Evolutionary conservation across 176 grass and related monocot genomes (phyloP).

Genomic region (Carex pumila): DNA sequence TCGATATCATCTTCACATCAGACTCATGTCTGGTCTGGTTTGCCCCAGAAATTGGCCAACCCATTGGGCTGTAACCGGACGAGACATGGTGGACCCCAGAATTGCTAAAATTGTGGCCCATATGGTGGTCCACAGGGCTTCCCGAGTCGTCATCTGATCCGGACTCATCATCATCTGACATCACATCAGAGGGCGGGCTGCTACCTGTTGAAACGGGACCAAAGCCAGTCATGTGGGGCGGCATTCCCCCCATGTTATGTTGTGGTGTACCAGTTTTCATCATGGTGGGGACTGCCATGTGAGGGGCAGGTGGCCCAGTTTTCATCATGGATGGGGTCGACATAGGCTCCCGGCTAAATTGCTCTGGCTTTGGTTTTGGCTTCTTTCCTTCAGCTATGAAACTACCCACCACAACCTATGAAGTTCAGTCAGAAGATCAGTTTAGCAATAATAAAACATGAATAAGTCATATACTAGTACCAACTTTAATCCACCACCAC

Average conservation of each 20-base stretch:
- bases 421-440: background rate
- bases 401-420: conserved; percentile 86
- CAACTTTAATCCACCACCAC: conserved; percentile 47
- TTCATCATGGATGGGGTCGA: conserved; percentile 54
- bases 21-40: conserved; percentile 75
- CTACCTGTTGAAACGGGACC: background rate
- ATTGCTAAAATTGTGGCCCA: conserved; percentile 46
- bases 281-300: conserved; percentile 44
- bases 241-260: conserved; percentile 8
- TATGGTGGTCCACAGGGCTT: conserved; percentile 56
- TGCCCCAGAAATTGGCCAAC: conserved; percentile 61
- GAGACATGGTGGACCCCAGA: conserved; percentile 58
- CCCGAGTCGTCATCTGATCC: conserved; percentile 27
- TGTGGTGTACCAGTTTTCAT: conserved; percentile 37
- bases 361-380: conserved; percentile 53
- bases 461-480: background rate
- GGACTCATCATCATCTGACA: conserved; percentile 14
- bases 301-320: conserved; percentile 38
- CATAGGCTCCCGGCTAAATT: conserved; percentile 58
- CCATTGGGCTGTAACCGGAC: conserved; percentile 39
- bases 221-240: conserved; percentile 5
- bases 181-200: conserved; percentile 12
- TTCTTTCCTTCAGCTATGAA: conserved; percentile 92
- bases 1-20: conserved; percentile 83
- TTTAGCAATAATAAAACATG: background rate